Conservation (phyloP, 345 rosid genomes). For the Dovyalis caffra region DNA sequence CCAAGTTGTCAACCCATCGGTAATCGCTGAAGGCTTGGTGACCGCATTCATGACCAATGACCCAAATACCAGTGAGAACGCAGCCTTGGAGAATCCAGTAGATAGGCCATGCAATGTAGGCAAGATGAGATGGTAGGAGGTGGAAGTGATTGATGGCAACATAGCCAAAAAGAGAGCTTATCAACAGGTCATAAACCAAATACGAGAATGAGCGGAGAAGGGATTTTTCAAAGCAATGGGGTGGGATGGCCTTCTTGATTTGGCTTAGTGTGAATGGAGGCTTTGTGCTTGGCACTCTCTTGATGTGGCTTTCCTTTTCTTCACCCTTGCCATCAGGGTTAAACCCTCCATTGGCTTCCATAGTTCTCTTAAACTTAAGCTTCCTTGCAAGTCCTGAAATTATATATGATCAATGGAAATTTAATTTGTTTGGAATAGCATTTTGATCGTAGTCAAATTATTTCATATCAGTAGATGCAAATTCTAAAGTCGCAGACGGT, state of each 20-base stretch:
- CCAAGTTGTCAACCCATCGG: conserved; percentile 14
- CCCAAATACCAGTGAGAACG: conserved; percentile 22
- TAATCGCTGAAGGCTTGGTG: conserved; percentile 25
- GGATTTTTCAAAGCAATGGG: conserved; percentile 16
- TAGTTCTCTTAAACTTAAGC: too few species aligned
- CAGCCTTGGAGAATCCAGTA: conserved; percentile 23
- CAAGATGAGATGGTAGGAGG: background rate
- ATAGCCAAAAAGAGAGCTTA: background rate
- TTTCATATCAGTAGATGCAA: too few species aligned
- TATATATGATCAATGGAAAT: too few species aligned
- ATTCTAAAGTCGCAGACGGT: too few species aligned
- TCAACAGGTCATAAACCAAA: conserved; percentile 1
- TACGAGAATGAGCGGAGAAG: conserved; percentile 7
- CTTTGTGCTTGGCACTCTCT: conserved; percentile 5
- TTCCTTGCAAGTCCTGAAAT: too few species aligned
- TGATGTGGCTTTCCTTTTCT: background rate
- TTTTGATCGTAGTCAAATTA: too few species aligned
- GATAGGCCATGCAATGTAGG: conserved; percentile 14
- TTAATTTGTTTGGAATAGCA: too few species aligned
- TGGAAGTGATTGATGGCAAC: conserved; percentile 11
- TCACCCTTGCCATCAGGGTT: too few species aligned
- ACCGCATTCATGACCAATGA: conserved; percentile 19
- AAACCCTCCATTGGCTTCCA: too few species aligned
- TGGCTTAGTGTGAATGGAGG: conserved; percentile 22
- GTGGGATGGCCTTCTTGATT: conserved; percentile 18